Base-by-base conservation (phyloP, 2,329 filamentous ascomycete genomes). In the Talaromyces sp. region DNA sequence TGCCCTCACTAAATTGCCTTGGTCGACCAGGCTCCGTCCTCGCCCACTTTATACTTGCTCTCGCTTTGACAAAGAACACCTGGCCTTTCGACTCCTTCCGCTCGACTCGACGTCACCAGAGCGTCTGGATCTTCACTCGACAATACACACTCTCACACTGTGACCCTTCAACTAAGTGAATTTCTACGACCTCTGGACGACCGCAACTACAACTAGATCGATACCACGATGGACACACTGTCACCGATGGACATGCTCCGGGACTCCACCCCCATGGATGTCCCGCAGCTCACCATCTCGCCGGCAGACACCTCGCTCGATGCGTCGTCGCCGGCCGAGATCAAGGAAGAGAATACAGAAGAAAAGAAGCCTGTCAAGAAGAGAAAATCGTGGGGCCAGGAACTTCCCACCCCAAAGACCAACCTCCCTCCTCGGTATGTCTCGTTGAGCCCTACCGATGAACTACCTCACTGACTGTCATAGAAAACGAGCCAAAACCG, bases 311-410 rank as follows among this genome's bases (percentile, higher is more conserved):
- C 78, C 14, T 78, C 77, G 10, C 66, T 79, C 22, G 69, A 76
- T 3, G 65, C 70, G 3, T 68, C 74, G 1, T 71, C 72, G 22
- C 65, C 69, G 2, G 37, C 37, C 2, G 64, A 65, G 19, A 48
- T 52, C 59, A 73, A 72, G 65, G 62, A 60, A 31, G 67, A 70
- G 31, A 68, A 45, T 43, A 50, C 77, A 0, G 85, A 89, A 56
- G 78, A 79, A 66, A 92, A 91, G 84, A 95, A 92, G 82, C 84
- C 86, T 0, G 81, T 85, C 41, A 97, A 97, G 87, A 97, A 97
- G 87, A 86, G 95, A 73, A 99, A 98, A 82, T 98, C 95, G 58
- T 99, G 95, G 95, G 95, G 95, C 59, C 95, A 99, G 79, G 92
- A 96, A 77, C 88, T 98, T 47, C 95, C 95, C 19, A 92, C 96